Evolutionary conservation across 2,329 filamentous ascomycete genomes (phyloP), one percentile per base, ranked within the genome.

Genomic region (Cladorrhinum sp.): DNA sequence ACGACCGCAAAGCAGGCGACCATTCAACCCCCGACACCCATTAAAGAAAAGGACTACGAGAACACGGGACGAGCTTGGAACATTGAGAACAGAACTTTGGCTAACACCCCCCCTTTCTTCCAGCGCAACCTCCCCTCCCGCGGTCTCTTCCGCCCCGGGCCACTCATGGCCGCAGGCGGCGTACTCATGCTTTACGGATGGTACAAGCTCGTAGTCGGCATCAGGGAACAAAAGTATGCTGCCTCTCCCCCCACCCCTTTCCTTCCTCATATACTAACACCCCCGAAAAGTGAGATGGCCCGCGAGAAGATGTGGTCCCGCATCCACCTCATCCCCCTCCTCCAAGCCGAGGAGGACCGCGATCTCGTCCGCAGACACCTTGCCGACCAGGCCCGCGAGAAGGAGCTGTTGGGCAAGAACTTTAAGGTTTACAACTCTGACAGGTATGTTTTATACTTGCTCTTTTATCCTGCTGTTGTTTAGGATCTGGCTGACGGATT

Each of bases 291-390:
- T 73, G 95, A 99, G 78, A 88, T 96, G 68, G 91, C 88, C 65
- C 91, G 95, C 70, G 95, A 99, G 74, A 99, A 98, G 83, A 95
- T 96, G 86, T 99, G 95, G 95, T 86, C 91, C 64, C 89, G 95
- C 73, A 96, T 99, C 78, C 87, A 98, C 79, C 83, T 99, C 66
- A 95, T 94, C 72, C 95, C 95, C 61, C 80, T 96, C 65, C 86
- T 99, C 66, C 94, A 98, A 76, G 95, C 95, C 60, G 95, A 99
- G 75, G 92, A 96, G 77, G 95, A 99, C 80, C 89, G 95, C 64
- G 95, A 99, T 78, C 89, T 94, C 75, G 93, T 96, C 65, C 86
- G 95, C 68, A 84, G 94, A 73, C 85, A 94, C 76, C 84, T 89
- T 67, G 95, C 95, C 61, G 91, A 96, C 76, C 87, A 92, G 83